These are phyloP conservation scores for Monascus ruber DNA, from an alignment of 2,329 filamentous ascomycete species.

Conservation along the genomic window DNA sequence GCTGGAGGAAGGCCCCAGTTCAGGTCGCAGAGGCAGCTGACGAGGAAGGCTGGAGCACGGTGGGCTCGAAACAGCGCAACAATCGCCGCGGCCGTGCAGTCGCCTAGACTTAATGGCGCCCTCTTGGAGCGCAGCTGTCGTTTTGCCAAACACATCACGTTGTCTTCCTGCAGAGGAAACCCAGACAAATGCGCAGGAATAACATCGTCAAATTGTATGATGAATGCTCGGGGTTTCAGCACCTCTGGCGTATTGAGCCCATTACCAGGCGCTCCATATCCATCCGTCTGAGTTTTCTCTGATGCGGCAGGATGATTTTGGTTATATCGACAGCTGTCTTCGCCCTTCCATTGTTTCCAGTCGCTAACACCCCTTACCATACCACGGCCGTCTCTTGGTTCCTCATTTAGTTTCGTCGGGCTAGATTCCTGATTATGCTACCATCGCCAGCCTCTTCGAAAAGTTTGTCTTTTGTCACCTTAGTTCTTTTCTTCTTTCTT, in stretches of 20 bases:
- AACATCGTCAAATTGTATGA: too few species aligned
- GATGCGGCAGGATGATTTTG: background rate
- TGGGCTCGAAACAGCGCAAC: slow-evolving; percentile 33
- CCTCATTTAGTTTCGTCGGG: background rate
- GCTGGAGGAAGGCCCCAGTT: slow-evolving; percentile 27
- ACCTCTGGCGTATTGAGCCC: too few species aligned
- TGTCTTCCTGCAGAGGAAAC: too few species aligned
- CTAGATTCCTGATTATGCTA: background rate
- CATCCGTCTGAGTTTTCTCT: background rate
- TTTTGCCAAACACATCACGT: background rate
- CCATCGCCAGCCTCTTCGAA: background rate
- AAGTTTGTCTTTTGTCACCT: slow-evolving; percentile 13
- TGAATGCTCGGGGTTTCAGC: too few species aligned
- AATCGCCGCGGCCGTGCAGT: slow-evolving; percentile 34
- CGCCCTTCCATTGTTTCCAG: background rate
- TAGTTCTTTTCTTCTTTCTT: slow-evolving; percentile 11
- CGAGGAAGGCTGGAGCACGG: slow-evolving; percentile 40
- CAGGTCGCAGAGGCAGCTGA: slow-evolving; percentile 23
- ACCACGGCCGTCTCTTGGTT: background rate
- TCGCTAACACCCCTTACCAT: background rate
- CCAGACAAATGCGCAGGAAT: too few species aligned
- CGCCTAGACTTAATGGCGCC: slow-evolving; percentile 24
- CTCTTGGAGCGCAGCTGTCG: slow-evolving; percentile 1
- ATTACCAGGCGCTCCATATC: background rate
- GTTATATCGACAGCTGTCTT: background rate